These are phyloP conservation scores for Fusarium miscanthi DNA, from an alignment of 2,329 filamentous ascomycete genomes.

Conservation along the genomic window DNA sequence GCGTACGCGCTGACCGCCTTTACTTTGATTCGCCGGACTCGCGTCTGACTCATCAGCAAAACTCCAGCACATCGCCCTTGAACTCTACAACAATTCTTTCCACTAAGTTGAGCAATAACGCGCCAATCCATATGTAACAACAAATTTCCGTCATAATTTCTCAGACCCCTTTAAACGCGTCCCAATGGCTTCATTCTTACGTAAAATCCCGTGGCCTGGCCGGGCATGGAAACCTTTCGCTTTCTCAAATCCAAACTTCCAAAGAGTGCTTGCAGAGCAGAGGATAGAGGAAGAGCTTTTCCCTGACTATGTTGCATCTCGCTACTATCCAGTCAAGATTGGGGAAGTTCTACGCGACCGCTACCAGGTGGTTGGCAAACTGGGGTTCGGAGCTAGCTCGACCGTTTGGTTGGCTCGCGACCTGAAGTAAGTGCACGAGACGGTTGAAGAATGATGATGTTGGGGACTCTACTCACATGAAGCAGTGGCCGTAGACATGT, in stretches of 20 bases:
- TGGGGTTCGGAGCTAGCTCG: constrained; percentile 55
- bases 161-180: too few relatives aligned
- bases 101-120: neutral
- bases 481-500: constrained; percentile 46
- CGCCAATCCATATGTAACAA: too few relatives aligned
- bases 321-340: constrained; percentile 42
- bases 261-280: neutral
- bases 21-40: neutral
- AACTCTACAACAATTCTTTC: too few relatives aligned
- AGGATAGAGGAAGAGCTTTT: constrained; percentile 40
- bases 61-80: neutral
- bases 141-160: too few relatives aligned
- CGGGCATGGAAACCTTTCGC: constrained; percentile 28
- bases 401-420: constrained; percentile 56
- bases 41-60: neutral
- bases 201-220: constrained; percentile 13
- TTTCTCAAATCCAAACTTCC: constrained; percentile 34
- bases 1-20: neutral
- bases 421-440: constrained; percentile 21
- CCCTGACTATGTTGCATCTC: constrained; percentile 33
- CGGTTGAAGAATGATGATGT: neutral
- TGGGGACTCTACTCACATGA: neutral
- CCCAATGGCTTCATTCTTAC: constrained; percentile 2
- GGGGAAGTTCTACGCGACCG: constrained; percentile 41
- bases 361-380: constrained; percentile 55